Evolutionary conservation across 2,329 filamentous ascomycete species (phyloP).

Genomic region (Pyrenophora tritici-repentis): DNA sequence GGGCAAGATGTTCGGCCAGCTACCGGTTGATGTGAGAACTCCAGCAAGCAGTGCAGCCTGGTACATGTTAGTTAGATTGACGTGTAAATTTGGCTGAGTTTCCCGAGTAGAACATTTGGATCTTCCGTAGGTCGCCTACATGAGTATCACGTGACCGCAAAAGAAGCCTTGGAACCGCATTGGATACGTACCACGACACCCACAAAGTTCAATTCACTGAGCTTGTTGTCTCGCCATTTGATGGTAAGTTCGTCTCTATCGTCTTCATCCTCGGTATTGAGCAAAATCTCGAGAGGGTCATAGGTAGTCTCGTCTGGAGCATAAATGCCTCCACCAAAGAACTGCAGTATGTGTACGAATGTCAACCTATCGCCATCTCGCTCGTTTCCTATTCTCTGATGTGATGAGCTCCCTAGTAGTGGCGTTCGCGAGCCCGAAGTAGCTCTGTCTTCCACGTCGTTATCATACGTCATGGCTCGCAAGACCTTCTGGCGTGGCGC

Average conservation of each 20-base stretch:
- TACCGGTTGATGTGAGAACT: constrained; percentile 51
- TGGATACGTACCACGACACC: constrained; percentile 46
- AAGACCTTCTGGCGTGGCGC: background rate
- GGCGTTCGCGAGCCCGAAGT: constrained; percentile 28
- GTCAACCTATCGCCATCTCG: constrained; percentile 10
- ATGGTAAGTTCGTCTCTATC: constrained; percentile 46
- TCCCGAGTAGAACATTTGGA: too few relatives aligned
- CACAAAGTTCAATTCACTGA: constrained; percentile 51
- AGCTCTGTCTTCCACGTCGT: constrained; percentile 25
- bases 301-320: constrained; percentile 42
- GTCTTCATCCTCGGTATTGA: constrained; percentile 41
- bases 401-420: constrained; percentile 23
- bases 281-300: constrained; percentile 45
- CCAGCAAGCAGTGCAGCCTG: constrained; percentile 48
- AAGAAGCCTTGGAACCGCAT: background rate
- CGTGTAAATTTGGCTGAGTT: too few relatives aligned
- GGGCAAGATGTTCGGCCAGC: constrained; percentile 50
- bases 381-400: constrained; percentile 5
- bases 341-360: constrained; percentile 25
- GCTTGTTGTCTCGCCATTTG: constrained; percentile 48
- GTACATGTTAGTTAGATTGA: background rate
- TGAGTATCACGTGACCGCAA: background rate
- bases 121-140: background rate
- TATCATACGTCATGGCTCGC: constrained; percentile 25
- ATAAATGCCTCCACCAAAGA: constrained; percentile 43